These are phyloP conservation scores for Debaryomyces coudertii DNA, from an alignment of 1,139 yeast genomes.

Conservation along the genomic window DNA sequence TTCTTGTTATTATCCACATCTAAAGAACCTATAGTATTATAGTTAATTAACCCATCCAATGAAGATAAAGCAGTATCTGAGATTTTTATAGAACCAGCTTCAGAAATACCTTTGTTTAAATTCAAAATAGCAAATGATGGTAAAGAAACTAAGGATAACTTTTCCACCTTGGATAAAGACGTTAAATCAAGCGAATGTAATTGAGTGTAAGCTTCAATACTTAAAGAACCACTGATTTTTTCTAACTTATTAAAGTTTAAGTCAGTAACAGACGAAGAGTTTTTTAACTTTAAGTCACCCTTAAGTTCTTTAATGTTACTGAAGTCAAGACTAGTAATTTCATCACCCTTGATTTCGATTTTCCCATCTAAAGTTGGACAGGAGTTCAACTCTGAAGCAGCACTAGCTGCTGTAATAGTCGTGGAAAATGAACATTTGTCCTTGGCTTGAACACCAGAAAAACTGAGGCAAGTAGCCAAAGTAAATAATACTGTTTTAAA, in stretches of 20 bases:
- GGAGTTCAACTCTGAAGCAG: slow-evolving; percentile 35
- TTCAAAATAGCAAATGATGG: slow-evolving; percentile 47
- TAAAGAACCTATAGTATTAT: slow-evolving; percentile 38
- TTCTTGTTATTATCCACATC: slow-evolving; percentile 52
- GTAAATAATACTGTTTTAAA: slow-evolving; percentile 17
- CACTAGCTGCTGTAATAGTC: slow-evolving; percentile 45
- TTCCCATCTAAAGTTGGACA: slow-evolving; percentile 49
- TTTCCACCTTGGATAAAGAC: slow-evolving; percentile 31
- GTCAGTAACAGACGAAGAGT: slow-evolving; percentile 45
- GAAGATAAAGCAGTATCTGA: slow-evolving; percentile 50
- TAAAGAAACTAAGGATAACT: slow-evolving; percentile 44
- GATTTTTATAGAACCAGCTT: slow-evolving; percentile 37
- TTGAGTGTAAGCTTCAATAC: slow-evolving; percentile 44
- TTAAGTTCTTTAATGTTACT: slow-evolving; percentile 35
- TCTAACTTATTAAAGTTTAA: slow-evolving; percentile 35
- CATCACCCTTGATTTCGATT: slow-evolving; percentile 44
- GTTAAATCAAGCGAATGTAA: slow-evolving; percentile 44
- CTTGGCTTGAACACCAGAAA: slow-evolving; percentile 22
- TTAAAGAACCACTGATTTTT: slow-evolving; percentile 42
- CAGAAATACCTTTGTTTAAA: slow-evolving; percentile 41
- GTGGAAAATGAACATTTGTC: slow-evolving; percentile 42
- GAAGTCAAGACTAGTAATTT: slow-evolving; percentile 38
- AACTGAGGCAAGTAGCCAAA: slow-evolving; percentile 20
- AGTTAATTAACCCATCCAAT: slow-evolving; percentile 39
- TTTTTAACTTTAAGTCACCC: slow-evolving; percentile 41